Percentiles rank a stretch among this genome's conserved stretches.
Conservation (phyloP, 768 basidiomycete species). For the Floccularia luteovirens region DNA sequence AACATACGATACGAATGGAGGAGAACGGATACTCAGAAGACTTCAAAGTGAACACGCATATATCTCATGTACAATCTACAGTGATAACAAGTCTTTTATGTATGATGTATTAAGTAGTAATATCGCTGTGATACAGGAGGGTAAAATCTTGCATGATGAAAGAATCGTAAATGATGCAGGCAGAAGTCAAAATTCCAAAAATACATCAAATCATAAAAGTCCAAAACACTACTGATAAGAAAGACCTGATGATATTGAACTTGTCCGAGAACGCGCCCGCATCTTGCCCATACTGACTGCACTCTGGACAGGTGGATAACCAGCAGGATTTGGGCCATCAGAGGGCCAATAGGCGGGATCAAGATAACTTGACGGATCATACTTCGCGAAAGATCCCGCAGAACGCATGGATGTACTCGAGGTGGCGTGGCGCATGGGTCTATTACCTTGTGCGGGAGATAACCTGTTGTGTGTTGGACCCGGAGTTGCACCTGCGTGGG, state of each 20-base stretch:
- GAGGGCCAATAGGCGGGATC: constrained; percentile 23
- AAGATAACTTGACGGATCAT: constrained; percentile 19
- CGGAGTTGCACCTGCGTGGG: constrained; percentile 5
- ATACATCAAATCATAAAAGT: background rate
- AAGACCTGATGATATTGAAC: constrained; percentile 10
- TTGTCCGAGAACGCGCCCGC: constrained; percentile 6
- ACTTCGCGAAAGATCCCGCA: constrained; percentile 17
- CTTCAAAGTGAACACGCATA: too few species aligned
- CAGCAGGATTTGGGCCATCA: constrained; percentile 4
- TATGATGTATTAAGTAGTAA: too few species aligned
- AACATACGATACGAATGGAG: too few species aligned
- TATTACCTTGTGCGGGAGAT: constrained; percentile 1
- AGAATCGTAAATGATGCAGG: background rate
- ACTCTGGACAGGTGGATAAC: background rate
- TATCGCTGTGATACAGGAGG: too few species aligned
- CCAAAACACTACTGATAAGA: constrained; percentile 5
- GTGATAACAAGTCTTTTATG: too few species aligned
- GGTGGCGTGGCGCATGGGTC: constrained; percentile 9
- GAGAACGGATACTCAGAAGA: too few species aligned
- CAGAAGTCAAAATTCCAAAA: background rate
- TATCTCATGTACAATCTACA: too few species aligned
- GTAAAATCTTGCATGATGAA: background rate
- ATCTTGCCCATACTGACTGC: too few species aligned
- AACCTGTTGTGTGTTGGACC: too few species aligned
- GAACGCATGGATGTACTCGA: constrained; percentile 24